Percentiles rank a stretch among this genome's conserved stretches.
These are phyloP conservation scores for Candida rishiriensis DNA, from an alignment of 805 yeast genomes.

Conservation along the genomic window DNA sequence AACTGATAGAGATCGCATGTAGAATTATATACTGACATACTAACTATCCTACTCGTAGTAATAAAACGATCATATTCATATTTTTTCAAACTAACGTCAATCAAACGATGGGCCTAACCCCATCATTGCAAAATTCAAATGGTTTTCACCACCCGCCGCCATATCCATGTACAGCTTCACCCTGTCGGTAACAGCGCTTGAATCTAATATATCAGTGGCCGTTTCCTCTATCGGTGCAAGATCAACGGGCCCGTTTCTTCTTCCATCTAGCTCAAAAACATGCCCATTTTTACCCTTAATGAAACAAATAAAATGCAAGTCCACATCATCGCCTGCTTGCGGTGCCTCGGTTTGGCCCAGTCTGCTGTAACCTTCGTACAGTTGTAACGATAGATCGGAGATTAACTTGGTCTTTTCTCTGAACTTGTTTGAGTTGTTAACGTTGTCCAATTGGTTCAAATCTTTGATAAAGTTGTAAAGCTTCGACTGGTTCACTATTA, in stretches of 20 bases:
- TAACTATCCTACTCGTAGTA: too few relatives aligned
- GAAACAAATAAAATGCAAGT: constrained; percentile 76
- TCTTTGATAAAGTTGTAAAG: constrained; percentile 18
- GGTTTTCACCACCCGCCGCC: constrained; percentile 57
- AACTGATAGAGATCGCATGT: neutral
- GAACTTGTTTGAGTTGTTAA: constrained; percentile 18
- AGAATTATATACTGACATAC: too few relatives aligned
- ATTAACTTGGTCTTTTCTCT: constrained; percentile 25
- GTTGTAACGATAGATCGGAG: constrained; percentile 18
- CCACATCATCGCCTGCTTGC: constrained; percentile 45
- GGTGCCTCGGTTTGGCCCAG: constrained; percentile 72
- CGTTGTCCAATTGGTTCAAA: constrained; percentile 5
- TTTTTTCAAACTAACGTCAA: constrained; percentile 11
- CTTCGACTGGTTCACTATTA: constrained; percentile 36
- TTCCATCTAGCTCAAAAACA: constrained; percentile 84
- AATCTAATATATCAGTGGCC: constrained; percentile 48
- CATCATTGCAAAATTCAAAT: constrained; percentile 67
- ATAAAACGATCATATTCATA: too few relatives aligned
- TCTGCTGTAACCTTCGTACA: constrained; percentile 41
- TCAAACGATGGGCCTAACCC: constrained; percentile 62
- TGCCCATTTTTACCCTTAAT: constrained; percentile 50
- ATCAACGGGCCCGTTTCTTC: constrained; percentile 71
- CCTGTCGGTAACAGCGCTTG: constrained; percentile 44
- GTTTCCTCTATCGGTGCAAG: constrained; percentile 37
- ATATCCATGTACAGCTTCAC: constrained; percentile 64